These are phyloP conservation scores for Suillus alpinus DNA, from an alignment of 768 basidiomycete genomes.

Conservation along the genomic window DNA sequence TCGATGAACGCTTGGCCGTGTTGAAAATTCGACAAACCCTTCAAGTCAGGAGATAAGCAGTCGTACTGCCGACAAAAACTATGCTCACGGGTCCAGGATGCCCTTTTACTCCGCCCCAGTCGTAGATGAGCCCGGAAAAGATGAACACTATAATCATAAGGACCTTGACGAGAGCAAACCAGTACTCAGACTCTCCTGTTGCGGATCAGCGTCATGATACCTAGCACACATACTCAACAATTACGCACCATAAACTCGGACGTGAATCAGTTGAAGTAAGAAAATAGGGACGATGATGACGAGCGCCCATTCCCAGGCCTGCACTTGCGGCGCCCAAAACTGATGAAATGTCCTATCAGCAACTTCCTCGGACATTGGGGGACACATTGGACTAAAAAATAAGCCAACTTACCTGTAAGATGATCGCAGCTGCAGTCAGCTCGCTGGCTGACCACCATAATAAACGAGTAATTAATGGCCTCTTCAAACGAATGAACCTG, in stretches of 20 bases:
- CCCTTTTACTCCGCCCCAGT: constrained; percentile 57
- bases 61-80: background rate
- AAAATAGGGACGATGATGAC: constrained; percentile 54
- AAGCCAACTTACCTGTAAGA: constrained; percentile 36
- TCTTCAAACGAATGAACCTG: background rate
- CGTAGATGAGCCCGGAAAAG: constrained; percentile 57
- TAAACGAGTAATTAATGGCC: background rate
- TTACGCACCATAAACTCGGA: constrained; percentile 53
- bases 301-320: constrained; percentile 55
- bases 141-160: constrained; percentile 61
- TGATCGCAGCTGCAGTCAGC: constrained; percentile 55
- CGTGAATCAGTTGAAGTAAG: constrained; percentile 51
- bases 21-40: constrained; percentile 53
- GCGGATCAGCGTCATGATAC: constrained; percentile 19
- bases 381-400: background rate
- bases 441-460: constrained; percentile 47
- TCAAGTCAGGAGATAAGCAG: background rate
- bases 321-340: constrained; percentile 47
- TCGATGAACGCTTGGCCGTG: constrained; percentile 52
- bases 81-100: constrained; percentile 55
- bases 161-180: constrained; percentile 65
- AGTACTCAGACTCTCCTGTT: constrained; percentile 59
- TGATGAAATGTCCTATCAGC: constrained; percentile 4
- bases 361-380: background rate
- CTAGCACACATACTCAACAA: background rate